These are phyloP conservation scores for Lachnellula suecica DNA, from an alignment of 2,329 filamentous ascomycete species.

Conservation along the genomic window DNA sequence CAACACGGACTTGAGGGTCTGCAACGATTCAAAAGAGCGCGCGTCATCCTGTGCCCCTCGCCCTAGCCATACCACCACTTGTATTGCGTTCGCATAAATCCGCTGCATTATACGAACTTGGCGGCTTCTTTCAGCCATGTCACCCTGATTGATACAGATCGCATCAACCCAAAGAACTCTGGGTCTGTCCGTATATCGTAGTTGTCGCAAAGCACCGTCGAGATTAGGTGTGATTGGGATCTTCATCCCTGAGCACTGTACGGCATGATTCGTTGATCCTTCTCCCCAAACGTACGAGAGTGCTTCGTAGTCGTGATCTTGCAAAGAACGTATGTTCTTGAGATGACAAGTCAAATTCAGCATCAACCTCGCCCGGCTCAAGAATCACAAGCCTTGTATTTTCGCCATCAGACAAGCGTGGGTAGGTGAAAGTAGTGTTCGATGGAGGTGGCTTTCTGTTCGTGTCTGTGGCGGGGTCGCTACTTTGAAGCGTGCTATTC, in stretches of 20 bases:
- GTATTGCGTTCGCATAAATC: conserved; percentile 10
- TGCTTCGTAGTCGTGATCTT: conserved; percentile 25
- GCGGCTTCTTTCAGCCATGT: not conserved
- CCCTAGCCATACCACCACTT: conserved; percentile 12
- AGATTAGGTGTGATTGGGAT: conserved; percentile 7
- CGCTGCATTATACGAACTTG: conserved; percentile 8
- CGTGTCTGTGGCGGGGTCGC: too few species aligned
- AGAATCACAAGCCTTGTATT: not conserved
- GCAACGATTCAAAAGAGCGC: not conserved
- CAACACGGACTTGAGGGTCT: not conserved
- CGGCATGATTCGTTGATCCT: not conserved
- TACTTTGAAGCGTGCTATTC: not conserved
- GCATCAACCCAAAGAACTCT: too few species aligned
- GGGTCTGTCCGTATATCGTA: not conserved
- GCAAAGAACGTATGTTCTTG: not conserved
- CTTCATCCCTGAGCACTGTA: not conserved
- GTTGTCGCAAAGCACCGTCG: conserved; percentile 2
- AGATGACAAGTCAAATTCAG: not conserved
- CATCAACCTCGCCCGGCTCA: not conserved
- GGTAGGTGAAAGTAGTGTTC: not conserved
- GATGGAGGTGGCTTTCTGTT: too few species aligned
- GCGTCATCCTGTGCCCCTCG: not conserved
- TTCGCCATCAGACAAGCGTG: not conserved
- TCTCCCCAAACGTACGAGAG: conserved; percentile 37
- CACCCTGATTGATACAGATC: conserved; percentile 4